phyloP scores from a whole-genome alignment of 2,329 filamentous ascomycete genomes.

The Microsporum audouinii region DNA sequence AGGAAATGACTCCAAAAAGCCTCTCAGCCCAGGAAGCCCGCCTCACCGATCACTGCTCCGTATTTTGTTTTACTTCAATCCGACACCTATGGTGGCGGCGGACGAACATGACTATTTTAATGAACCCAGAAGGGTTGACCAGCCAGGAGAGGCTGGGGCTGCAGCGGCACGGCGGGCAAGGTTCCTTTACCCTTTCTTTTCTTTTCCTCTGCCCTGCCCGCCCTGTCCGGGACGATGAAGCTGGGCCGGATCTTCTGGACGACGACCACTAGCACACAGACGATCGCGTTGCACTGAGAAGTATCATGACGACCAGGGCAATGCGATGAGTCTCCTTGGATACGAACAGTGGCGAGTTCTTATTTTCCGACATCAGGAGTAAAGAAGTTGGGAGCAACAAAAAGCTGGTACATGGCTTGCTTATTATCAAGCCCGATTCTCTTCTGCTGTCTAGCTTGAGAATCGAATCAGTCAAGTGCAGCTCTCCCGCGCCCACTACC shows the following conservation, averaged over 20 bases:
- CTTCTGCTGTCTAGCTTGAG: not conserved
- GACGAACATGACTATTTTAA: not conserved
- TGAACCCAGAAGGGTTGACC: not conserved
- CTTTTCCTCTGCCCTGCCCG: constrained; percentile 1
- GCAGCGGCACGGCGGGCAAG: not conserved
- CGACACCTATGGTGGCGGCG: not conserved
- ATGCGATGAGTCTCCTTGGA: constrained; percentile 1
- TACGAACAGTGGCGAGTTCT: not conserved
- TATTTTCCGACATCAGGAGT: not conserved
- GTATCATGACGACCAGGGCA: constrained; percentile 2
- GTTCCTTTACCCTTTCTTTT: not conserved
- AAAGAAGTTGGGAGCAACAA: not conserved
- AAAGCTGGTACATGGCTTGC: not conserved
- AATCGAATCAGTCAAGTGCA: not conserved
- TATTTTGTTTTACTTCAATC: not conserved
- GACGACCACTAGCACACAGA: not conserved
- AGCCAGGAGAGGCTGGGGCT: not conserved
- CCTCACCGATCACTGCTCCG: not conserved
- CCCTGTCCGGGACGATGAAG: not conserved
- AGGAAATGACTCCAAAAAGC: constrained; percentile 7
- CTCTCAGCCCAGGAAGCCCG: not conserved
- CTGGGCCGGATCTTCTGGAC: not conserved
- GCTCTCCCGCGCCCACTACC: not conserved
- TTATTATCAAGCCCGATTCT: not conserved
- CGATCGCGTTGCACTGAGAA: not conserved